A percentile compares a stretch with the other conserved stretches of the same genome.
phyloP scores from a whole-genome alignment of 2,329 filamentous ascomycete genomes.

The Cyphellophora attinorum region DNA sequence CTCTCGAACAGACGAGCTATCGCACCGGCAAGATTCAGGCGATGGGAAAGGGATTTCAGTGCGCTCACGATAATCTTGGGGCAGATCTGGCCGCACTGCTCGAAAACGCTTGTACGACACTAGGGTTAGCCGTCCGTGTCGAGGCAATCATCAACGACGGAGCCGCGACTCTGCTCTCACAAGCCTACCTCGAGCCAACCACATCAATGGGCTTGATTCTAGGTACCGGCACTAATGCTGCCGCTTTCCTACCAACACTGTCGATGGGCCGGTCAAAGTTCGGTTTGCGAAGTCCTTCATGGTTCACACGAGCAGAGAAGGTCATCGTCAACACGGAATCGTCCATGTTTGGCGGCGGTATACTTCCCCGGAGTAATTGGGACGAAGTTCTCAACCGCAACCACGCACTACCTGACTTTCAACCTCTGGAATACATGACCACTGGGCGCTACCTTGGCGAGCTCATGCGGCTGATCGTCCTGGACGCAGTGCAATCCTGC shows the following conservation, averaged over 20 bases:
- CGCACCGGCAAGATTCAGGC: conserved; percentile 46
- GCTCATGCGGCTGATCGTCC: conserved; percentile 50
- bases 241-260: conserved; percentile 50
- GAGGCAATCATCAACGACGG: conserved; percentile 57
- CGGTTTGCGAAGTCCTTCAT: conserved; percentile 42
- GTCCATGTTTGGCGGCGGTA: conserved; percentile 53
- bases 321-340: conserved; percentile 58
- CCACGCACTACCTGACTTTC: conserved; percentile 52
- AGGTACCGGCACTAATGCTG: conserved; percentile 56
- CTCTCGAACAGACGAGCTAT: conserved; percentile 54
- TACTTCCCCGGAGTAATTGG: conserved; percentile 52
- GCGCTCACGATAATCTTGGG: conserved; percentile 49
- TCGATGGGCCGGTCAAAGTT: conserved; percentile 48
- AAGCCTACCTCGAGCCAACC: conserved; percentile 50
- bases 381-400: conserved; percentile 50
- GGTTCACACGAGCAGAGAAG: conserved; percentile 47
- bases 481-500: conserved; percentile 48
- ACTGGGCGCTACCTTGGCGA: conserved; percentile 56
- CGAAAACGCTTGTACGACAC: conserved; percentile 46
- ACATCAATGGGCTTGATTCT: conserved; percentile 56
- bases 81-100: conserved; percentile 52
- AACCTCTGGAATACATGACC: conserved; percentile 56
- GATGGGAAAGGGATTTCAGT: conserved; percentile 58
- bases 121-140: conserved; percentile 47
- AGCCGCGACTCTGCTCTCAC: conserved; percentile 51